Evolutionary conservation across 768 basidiomycete genomes (phyloP).

Genomic region (Suillus lakei): DNA sequence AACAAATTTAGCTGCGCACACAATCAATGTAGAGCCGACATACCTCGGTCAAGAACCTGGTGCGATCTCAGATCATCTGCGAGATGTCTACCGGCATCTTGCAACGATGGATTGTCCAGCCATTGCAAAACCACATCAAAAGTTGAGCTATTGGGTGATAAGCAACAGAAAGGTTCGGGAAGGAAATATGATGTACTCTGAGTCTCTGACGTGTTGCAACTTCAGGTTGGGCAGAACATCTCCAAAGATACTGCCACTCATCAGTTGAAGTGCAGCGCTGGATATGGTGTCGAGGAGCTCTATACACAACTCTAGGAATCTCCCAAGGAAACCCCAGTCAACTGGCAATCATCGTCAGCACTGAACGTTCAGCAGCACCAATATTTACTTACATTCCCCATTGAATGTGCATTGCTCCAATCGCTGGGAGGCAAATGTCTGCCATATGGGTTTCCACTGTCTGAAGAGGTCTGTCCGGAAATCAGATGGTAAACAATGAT

Average conservation of each 20-base stretch:
- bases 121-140: constrained; percentile 31
- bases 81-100: constrained; percentile 18
- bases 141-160: constrained; percentile 21
- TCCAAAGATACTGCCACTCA: constrained; percentile 27
- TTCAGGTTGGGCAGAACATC: constrained; percentile 43
- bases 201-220: constrained; percentile 37
- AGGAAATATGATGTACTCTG: constrained; percentile 39
- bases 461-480: constrained; percentile 29
- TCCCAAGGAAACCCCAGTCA: constrained; percentile 58
- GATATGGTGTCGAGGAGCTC: constrained; percentile 46
- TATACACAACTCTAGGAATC: constrained; percentile 46
- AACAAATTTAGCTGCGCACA: constrained; percentile 8
- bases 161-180: constrained; percentile 3
- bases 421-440: constrained; percentile 23
- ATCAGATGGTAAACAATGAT: constrained; percentile 3
- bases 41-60: constrained; percentile 32
- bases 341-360: constrained; percentile 41
- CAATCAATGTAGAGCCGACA: background rate
- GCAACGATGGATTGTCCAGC: constrained; percentile 28
- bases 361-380: background rate
- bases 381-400: constrained; percentile 50
- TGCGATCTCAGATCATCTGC: constrained; percentile 30
- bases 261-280: constrained; percentile 32
- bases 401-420: constrained; percentile 31
- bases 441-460: constrained; percentile 29